A percentile compares a stretch with the other conserved stretches of the same genome.
Evolutionary conservation across 352 stramenopile species (phyloP).

Genomic region (Phytophthora lateralis): DNA sequence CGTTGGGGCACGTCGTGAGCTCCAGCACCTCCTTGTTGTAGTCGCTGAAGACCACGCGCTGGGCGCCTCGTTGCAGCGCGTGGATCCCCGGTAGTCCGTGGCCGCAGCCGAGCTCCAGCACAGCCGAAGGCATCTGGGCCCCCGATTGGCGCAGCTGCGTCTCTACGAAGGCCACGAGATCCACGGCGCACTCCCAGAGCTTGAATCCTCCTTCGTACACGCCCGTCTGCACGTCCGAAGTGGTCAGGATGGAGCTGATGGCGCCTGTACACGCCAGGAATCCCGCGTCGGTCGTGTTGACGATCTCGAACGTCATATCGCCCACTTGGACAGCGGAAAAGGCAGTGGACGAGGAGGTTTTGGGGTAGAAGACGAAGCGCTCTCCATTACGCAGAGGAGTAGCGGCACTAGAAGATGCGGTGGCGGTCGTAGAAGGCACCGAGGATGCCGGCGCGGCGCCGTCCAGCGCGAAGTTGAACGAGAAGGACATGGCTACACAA

Average conservation of each 20-base stretch:
- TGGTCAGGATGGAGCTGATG: slow-evolving; percentile 71
- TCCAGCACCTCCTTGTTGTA: slow-evolving; percentile 91
- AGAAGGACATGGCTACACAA: slow-evolving; percentile 36
- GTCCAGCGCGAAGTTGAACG: slow-evolving; percentile 73
- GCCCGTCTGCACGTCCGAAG: slow-evolving; percentile 74
- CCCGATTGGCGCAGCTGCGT: slow-evolving; percentile 20
- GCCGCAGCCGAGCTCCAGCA: slow-evolving; percentile 82
- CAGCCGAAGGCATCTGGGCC: slow-evolving; percentile 35
- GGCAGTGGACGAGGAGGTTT: background rate
- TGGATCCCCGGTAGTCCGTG: slow-evolving; percentile 82
- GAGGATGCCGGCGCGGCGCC: background rate
- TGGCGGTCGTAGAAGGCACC: background rate
- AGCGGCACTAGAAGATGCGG: background rate
- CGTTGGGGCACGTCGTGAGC: slow-evolving; percentile 84
- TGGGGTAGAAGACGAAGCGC: slow-evolving; percentile 48
- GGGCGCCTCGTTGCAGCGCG: slow-evolving; percentile 67
- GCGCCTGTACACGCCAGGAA: slow-evolving; percentile 62
- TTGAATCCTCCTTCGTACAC: slow-evolving; percentile 91
- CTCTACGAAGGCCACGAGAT: slow-evolving; percentile 68
- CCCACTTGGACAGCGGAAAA: slow-evolving; percentile 47
- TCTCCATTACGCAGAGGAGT: slow-evolving; percentile 52
- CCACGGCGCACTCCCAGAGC: slow-evolving; percentile 83
- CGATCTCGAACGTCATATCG: slow-evolving; percentile 56
- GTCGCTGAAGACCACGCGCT: slow-evolving; percentile 79
- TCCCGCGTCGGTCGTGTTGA: slow-evolving; percentile 57